Evolutionary conservation across 2,329 filamentous ascomycete genomes (phyloP).

Genomic region (Clonostachys sp.): DNA sequence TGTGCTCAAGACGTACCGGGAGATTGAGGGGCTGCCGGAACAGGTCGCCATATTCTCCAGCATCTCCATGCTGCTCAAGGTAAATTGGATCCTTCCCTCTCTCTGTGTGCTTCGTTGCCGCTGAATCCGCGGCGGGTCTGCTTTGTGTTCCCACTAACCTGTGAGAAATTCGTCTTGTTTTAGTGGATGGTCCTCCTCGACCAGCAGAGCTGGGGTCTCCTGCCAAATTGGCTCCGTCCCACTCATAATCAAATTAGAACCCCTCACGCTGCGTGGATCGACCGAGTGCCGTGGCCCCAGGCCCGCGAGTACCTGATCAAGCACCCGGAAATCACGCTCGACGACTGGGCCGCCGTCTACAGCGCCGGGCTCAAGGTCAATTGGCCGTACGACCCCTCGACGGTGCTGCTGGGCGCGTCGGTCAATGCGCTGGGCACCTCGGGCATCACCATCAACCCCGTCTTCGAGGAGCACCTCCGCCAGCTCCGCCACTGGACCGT

Average conservation of each 20-base stretch:
- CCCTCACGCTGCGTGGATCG: constrained; percentile 21
- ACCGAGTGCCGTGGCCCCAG: constrained; percentile 21
- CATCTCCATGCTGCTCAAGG: constrained; percentile 19
- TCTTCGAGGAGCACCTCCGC: constrained; percentile 21
- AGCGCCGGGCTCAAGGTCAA: constrained; percentile 21
- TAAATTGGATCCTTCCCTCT: neutral
- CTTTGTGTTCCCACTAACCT: neutral
- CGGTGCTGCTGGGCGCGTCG: constrained; percentile 12
- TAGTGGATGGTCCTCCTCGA: constrained; percentile 21
- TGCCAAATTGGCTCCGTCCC: constrained; percentile 20
- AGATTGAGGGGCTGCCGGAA: constrained; percentile 20
- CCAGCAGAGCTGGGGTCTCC: constrained; percentile 17
- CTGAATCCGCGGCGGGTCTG: neutral
- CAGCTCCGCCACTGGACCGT: constrained; percentile 21
- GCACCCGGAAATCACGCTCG: constrained; percentile 19
- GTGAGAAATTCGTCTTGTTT: neutral
- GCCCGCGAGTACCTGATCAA: constrained; percentile 18
- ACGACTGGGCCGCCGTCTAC: constrained; percentile 20
- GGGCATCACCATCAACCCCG: constrained; percentile 16
- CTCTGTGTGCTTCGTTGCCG: neutral
- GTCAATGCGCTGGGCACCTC: constrained; percentile 6
- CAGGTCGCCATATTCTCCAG: constrained; percentile 21
- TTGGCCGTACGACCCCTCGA: constrained; percentile 19
- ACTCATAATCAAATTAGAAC: constrained; percentile 14
- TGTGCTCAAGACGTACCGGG: constrained; percentile 18